phyloP scores from a whole-genome alignment of 352 stramenopile species.

The Pythium pyrilobum region DNA sequence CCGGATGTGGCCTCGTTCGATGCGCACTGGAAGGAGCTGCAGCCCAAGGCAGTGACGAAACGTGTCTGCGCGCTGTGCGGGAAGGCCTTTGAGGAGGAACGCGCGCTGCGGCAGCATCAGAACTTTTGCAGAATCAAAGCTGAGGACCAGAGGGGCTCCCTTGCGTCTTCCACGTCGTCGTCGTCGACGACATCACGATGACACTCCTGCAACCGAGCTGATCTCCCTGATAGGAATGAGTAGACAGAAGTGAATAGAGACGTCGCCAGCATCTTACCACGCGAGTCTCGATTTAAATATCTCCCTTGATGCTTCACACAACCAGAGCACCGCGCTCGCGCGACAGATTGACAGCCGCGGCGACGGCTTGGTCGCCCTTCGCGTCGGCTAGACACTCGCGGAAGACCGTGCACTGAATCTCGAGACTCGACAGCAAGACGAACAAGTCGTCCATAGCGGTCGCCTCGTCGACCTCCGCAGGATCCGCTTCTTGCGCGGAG shows the following conservation, averaged over 20 bases:
- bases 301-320: conserved; percentile 5
- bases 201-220: too few species aligned
- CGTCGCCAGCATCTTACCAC: not conserved
- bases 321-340: conserved; percentile 18
- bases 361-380: conserved; percentile 35
- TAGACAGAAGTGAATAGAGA: not conserved
- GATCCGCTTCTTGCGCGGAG: too few species aligned
- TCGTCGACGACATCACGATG: conserved; percentile 12
- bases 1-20: conserved; percentile 11
- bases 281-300: too few species aligned
- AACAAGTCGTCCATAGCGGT: conserved; percentile 43
- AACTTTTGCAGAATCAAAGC: conserved; percentile 48
- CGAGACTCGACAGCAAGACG: conserved; percentile 59
- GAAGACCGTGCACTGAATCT: conserved; percentile 62
- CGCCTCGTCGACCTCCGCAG: conserved; percentile 10
- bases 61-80: conserved; percentile 24
- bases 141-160: not conserved
- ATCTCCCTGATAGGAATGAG: too few species aligned
- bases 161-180: conserved; percentile 9
- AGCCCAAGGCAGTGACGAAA: conserved; percentile 11
- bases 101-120: conserved; percentile 66
- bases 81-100: conserved; percentile 60
- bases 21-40: conserved; percentile 23
- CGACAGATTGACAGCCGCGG: conserved; percentile 15
- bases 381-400: conserved; percentile 37